phyloP scores from a whole-genome alignment of 2,329 filamentous ascomycete species.

The Cordyceps cicadae region DNA sequence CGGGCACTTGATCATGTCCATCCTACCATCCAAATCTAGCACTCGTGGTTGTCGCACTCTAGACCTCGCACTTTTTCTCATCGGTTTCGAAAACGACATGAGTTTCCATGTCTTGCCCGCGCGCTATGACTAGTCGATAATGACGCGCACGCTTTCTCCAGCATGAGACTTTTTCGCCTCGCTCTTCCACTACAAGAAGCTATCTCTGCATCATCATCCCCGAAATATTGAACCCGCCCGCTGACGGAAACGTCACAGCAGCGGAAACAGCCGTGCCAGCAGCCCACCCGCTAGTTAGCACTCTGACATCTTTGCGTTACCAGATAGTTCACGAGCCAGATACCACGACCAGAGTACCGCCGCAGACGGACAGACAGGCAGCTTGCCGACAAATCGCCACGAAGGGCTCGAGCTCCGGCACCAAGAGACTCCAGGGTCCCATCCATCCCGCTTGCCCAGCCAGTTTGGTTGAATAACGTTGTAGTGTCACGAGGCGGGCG shows the following conservation, averaged over 20 bases:
- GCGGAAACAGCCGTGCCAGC: neutral
- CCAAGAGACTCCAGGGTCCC: neutral
- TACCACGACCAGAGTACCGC: too few species aligned
- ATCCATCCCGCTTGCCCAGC: neutral
- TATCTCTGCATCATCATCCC: neutral
- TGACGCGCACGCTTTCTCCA: neutral
- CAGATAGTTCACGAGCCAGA: too few species aligned
- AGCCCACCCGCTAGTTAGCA: neutral
- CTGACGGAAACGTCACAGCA: too few species aligned
- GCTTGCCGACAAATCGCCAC: neutral
- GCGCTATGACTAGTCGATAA: neutral
- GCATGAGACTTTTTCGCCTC: neutral
- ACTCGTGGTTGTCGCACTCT: neutral
- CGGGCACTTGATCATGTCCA: neutral
- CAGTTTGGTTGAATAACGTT: neutral
- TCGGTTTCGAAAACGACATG: neutral
- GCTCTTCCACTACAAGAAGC: neutral
- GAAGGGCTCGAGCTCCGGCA: slow-evolving; percentile 8
- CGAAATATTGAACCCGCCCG: neutral
- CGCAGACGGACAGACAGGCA: neutral
- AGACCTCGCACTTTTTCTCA: neutral
- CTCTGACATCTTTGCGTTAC: neutral
- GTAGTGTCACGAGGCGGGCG: slow-evolving; percentile 7
- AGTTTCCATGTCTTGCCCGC: neutral
- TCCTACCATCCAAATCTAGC: neutral